Evolutionary conservation across 2,329 filamentous ascomycete species (phyloP).

Genomic region (Pestalotiopsis sp.): DNA sequence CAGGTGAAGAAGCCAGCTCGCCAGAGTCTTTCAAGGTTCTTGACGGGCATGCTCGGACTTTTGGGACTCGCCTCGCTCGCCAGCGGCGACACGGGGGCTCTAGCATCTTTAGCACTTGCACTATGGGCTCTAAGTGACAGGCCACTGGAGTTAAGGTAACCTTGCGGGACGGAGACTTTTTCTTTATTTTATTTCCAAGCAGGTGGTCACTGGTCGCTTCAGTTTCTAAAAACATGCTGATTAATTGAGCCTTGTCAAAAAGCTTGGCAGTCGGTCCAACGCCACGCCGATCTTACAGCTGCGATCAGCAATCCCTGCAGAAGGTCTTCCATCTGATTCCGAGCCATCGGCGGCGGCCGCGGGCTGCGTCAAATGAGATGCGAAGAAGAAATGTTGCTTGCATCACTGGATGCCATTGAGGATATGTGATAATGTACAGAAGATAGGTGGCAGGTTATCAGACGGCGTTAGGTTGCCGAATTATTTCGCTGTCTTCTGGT

Average conservation of each 20-base stretch:
- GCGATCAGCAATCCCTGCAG: slow-evolving; percentile 8
- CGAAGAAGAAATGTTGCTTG: not conserved
- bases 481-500: no score
- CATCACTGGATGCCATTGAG: not conserved
- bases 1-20: no score
- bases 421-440: not conserved
- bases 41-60: no score
- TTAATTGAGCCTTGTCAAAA: slow-evolving; percentile 14
- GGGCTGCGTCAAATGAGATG: not conserved
- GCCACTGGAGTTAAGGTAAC: not conserved
- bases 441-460: not conserved
- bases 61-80: no score
- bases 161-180: not conserved
- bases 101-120: not conserved
- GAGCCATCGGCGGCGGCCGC: not conserved
- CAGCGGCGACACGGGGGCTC: not conserved
- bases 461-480: not conserved
- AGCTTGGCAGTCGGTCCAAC: slow-evolving; percentile 15
- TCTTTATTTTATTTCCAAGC: not conserved
- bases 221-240: slow-evolving; percentile 8
- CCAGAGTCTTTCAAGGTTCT: no score
- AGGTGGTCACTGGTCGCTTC: not conserved
- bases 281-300: slow-evolving; percentile 15
- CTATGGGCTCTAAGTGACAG: not conserved
- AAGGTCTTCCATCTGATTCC: slow-evolving; percentile 9